Conservation (phyloP, 2,329 filamentous ascomycete species). For the Tetracladium maxilliforme region DNA sequence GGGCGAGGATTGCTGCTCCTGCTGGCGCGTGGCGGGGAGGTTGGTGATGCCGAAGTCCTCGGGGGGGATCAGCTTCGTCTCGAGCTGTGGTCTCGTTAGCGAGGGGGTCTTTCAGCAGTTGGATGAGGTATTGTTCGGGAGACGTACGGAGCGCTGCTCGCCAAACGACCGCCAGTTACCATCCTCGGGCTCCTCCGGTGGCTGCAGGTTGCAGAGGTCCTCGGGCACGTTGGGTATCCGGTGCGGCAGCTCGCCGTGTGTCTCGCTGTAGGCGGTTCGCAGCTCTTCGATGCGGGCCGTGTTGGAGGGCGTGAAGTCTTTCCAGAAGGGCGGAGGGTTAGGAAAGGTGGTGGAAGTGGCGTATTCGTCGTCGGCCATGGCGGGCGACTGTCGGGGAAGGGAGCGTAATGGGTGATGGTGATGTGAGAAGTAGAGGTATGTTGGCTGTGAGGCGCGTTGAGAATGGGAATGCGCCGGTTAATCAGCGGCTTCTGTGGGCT, state of each 20-base stretch:
- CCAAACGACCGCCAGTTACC: conserved; percentile 68
- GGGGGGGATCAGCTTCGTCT: conserved; percentile 1
- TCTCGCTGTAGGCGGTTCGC: conserved; percentile 15
- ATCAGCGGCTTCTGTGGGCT: too few relatives aligned
- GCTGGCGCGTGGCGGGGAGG: conserved; percentile 14
- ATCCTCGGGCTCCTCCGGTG: conserved; percentile 58
- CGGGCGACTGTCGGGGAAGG: too few relatives aligned
- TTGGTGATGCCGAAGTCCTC: background rate
- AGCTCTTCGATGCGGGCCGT: conserved; percentile 39
- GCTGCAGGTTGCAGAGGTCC: conserved; percentile 65
- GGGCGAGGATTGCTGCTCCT: conserved; percentile 10
- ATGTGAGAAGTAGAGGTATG: too few relatives aligned
- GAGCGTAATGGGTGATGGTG: too few relatives aligned
- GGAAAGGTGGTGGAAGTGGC: conserved; percentile 69
- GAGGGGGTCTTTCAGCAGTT: conserved; percentile 44
- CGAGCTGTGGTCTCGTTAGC: conserved; percentile 3
- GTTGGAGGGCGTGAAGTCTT: conserved; percentile 70
- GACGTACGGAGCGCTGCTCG: conserved; percentile 40
- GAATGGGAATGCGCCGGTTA: too few relatives aligned
- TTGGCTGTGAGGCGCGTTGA: too few relatives aligned
- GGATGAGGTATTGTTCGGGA: conserved; percentile 48
- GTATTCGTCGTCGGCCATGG: too few relatives aligned
- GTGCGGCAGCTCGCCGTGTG: conserved; percentile 9
- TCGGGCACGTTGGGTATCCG: conserved; percentile 42
- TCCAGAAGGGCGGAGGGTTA: conserved; percentile 80